Evolutionary conservation across 2,329 filamentous ascomycete genomes (phyloP).

Genomic region (Byssochlamys sp.): DNA sequence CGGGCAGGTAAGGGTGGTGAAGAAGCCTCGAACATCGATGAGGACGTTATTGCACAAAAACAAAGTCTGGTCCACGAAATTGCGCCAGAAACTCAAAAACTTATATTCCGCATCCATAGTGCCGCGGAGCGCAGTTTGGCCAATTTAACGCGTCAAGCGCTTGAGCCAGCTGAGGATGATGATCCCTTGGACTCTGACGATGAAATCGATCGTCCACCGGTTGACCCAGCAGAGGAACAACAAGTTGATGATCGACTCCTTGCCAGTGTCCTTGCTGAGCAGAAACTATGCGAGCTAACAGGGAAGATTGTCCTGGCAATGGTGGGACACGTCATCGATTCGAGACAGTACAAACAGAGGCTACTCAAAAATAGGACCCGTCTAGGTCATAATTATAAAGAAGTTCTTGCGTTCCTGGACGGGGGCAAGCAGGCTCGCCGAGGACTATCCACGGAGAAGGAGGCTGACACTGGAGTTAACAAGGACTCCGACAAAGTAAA

Average conservation of each 20-base stretch:
- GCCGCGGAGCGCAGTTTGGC: conserved; percentile 67
- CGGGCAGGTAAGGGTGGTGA: conserved; percentile 34
- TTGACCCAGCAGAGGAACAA: conserved; percentile 45
- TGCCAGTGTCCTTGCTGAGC: conserved; percentile 66
- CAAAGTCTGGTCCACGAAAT: conserved; percentile 60
- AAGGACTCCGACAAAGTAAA: conserved; percentile 18
- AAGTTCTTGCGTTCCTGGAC: conserved; percentile 72
- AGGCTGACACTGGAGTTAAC: conserved; percentile 21
- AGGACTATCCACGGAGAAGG: conserved; percentile 21
- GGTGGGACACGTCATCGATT: conserved; percentile 63
- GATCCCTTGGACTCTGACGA: conserved; percentile 59
- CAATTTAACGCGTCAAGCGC: conserved; percentile 46
- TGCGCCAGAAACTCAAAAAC: conserved; percentile 49
- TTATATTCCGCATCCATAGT: conserved; percentile 68
- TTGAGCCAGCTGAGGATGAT: conserved; percentile 55
- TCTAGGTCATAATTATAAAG: conserved; percentile 76
- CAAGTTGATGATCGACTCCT: conserved; percentile 46
- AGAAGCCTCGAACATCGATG: conserved; percentile 39
- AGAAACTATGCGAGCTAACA: conserved; percentile 74
- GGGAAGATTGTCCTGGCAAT: conserved; percentile 76
- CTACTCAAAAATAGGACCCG: conserved; percentile 69
- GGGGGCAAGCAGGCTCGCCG: conserved; percentile 42
- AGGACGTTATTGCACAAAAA: conserved; percentile 46
- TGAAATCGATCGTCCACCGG: conserved; percentile 40
- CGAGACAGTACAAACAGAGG: conserved; percentile 57